Base-by-base conservation (phyloP, 2,329 filamentous ascomycete genomes). In the Neophaeococcomyces aloes region DNA sequence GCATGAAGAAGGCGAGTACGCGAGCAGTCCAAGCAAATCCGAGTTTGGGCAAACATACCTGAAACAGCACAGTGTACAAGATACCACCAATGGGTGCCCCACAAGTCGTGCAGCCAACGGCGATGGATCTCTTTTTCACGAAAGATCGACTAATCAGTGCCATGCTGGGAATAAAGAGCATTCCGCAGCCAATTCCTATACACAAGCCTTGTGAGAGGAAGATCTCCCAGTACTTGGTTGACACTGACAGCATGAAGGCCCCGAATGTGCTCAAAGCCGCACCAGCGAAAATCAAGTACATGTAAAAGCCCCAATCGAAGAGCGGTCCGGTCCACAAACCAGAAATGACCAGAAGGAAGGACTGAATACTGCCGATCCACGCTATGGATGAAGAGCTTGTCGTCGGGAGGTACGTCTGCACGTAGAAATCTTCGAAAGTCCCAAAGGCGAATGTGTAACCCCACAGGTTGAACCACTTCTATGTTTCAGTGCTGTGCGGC, bases 341-440 rank as follows among this genome's bases (percentile, higher is more conserved):
- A 41, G 85, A 79, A 56, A 89, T 83, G 63, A 94, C 93, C 45
- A 81, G 75, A 14, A 94, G 66, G 55, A 91, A 93, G 8, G 83
- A 78, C 58, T 87, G 89, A 38, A 93, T 65, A 42, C 82, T 83
- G 56, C 91, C 91, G 50, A 95, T 85, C 87, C 87, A 94, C 10
- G 85, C 85, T 23, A 91, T 78, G 5, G 75, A 76, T 29, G 81
- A 79, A 44, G 83, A 76, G 46, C 69, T 76, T 58, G 86, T 81
- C 21, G 67, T 65, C n/a, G 69, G 68, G 10, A 95, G 71, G 58
- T 94, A 84, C 58, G 93, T 70, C 27, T 67, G 74, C 29, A 78
- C 71, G 40, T 91, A 70, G 61, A 93, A 93, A 4, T 82, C 75
- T 67, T 94, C 83, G 63, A 91, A 84, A 1, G 82, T 80, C 17